Evolutionary conservation across 371 early-diverging fungal species (phyloP), one percentile per base, ranked within the genome.

Genomic region (Chytridiales sp.): DNA sequence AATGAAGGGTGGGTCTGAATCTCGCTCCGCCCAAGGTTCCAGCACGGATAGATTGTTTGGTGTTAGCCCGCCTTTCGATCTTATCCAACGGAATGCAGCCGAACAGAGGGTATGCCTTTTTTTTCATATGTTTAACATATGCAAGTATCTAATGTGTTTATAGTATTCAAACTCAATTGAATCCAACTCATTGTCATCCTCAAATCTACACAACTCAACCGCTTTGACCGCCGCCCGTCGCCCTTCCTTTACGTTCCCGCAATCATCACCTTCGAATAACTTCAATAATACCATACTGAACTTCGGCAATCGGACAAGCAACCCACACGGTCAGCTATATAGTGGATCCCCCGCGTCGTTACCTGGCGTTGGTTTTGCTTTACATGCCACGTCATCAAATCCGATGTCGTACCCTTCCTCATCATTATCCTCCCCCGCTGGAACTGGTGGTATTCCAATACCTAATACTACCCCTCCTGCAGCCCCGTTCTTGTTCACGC

Each of bases 181-280:
- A 17, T 38, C 38, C n/a, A n/a, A n/a, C 17, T 8, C 38, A 38
- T 17, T 9, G 17, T 38, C 38, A 38, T 38, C 38, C 17, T 38
- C 38, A 38, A 38, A 38, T 38, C 38, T 9, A 17, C 38, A n/a
- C n/a, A 38, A 38, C 38, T 17, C 8, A 38, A 17, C 17, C 8
- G 38, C 17, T 9, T 38, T 8, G 38, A 17, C 8, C 38, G 38
- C 38, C n/a, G 26, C 58, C 13, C 64, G 48, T 17, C 47, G 62
- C 13, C 56, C 55, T 24, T 64, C 64, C 2, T 49, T 64, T 29
- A 64, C 58, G 4, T 64, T 64, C 31, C 58, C 61, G 6, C 32
- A 26, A 15, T 32, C 59, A 19, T 50, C 32, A 32, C 4, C 11
- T 29, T 9, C 44, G 5, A 6, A 6, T 19, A 11, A 6, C 44